Percentiles rank a stretch among this genome's conserved stretches.
Conservation (phyloP, 1,139 yeast species). For the Protomyces arabidopsidicola region DNA sequence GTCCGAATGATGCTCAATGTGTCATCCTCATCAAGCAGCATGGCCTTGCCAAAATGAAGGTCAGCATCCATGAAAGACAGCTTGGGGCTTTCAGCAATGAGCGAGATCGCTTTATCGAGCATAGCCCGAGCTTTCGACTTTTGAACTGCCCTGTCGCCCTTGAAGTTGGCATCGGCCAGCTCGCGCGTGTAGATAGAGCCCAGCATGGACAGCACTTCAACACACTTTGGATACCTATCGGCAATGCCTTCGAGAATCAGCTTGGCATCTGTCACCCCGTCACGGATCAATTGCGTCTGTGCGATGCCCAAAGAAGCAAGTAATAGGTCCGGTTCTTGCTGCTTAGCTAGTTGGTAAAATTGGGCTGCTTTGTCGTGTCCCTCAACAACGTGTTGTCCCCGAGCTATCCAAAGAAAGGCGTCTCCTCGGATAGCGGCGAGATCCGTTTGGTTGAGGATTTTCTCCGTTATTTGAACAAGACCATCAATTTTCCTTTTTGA, state of each 20-base stretch:
- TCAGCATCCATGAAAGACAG: slow-evolving; percentile 40
- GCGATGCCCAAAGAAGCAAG: slow-evolving; percentile 80
- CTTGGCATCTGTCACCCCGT: slow-evolving; percentile 75
- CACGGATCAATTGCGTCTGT: slow-evolving; percentile 72
- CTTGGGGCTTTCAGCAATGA: slow-evolving; percentile 51
- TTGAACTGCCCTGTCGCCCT: slow-evolving; percentile 30
- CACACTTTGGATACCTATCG: slow-evolving; percentile 60
- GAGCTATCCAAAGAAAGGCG: slow-evolving; percentile 79
- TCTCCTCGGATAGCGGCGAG: slow-evolving; percentile 57
- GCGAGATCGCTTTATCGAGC: slow-evolving; percentile 66
- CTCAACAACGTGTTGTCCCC: slow-evolving; percentile 58
- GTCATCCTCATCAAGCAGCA: slow-evolving; percentile 50
- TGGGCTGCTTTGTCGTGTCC: slow-evolving; percentile 67
- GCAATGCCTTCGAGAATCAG: slow-evolving; percentile 74
- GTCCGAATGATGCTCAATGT: slow-evolving; percentile 51
- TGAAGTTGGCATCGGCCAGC: slow-evolving; percentile 36
- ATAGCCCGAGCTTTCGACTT: slow-evolving; percentile 38
- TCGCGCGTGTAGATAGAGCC: slow-evolving; percentile 62
- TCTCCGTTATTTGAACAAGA: slow-evolving; percentile 56
- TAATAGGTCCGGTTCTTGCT: slow-evolving; percentile 41
- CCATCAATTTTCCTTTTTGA: slow-evolving; percentile 55
- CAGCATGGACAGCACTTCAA: slow-evolving; percentile 70
- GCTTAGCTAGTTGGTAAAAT: slow-evolving; percentile 61
- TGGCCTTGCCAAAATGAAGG: slow-evolving; percentile 33
- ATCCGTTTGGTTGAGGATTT: slow-evolving; percentile 46